Evolutionary conservation across 2,329 filamentous ascomycete species (phyloP), one percentile per base, ranked within the genome.

Genomic region (Leptographium radiaticola): DNA sequence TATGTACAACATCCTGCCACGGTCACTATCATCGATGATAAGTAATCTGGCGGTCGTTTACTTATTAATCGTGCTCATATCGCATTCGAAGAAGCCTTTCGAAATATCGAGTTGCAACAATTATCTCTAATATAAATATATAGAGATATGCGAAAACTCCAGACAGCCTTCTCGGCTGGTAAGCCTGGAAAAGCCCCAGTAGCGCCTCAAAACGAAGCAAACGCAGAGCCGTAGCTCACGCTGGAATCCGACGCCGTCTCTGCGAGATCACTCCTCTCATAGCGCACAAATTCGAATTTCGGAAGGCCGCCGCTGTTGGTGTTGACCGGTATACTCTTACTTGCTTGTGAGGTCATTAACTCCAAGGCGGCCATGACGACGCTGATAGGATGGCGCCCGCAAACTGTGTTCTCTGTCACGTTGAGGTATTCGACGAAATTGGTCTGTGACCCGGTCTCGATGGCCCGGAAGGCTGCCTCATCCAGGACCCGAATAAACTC

Each of bases 181-280:
- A 40, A 16, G 39, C 39, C 18, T 40, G 7, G 25, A 25, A 25
- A 25, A 25, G 25, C 5, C 5, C 25, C 25, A 2, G 25, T 25
- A 25, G 25, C 25, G 25, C 25, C 25, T 25, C 25, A 25, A 25
- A 89, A 64, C 16, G 90, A 75, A 10, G 90, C 89, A 74, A 93
- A 95, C 4, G 89, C 93, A 65, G 90, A 91, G 4, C 87, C 89
- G 68, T 98, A 98, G 70, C 90, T 96, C 51, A 98, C 93, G 61
- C 90, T 96, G 60, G 83, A 93, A 59, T 95, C 88, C 16, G 65
- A 67, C 1, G 84, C 73, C 34, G 75, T 74, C 59, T 78, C 74
- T 4, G 86, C 86, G 66, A 94, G 71, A 56, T 81, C 83, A 68
- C 91, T 98, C 56, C 90, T 80, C 65, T 95, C 84, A 67, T 98